Percentiles rank a stretch among this genome's conserved stretches.
Conservation (phyloP, 768 basidiomycete genomes). For the Lentinula detonsa region DNA sequence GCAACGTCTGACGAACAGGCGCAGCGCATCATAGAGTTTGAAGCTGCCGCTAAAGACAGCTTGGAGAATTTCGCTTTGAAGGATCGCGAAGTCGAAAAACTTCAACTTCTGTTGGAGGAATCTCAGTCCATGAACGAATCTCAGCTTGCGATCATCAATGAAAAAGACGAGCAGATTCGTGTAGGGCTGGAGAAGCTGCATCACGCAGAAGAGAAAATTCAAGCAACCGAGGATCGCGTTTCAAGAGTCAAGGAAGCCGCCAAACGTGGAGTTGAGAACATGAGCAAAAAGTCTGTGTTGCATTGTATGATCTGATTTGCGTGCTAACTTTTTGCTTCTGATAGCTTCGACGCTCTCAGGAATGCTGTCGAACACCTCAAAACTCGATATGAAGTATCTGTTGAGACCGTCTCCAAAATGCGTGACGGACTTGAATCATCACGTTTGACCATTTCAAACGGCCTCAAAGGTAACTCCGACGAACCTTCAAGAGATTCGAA, state of each 20-base stretch:
- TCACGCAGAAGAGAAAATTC: slow-evolving; percentile 1
- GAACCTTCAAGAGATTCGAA: not conserved
- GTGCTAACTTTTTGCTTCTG: not conserved
- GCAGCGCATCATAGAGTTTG: slow-evolving; percentile 13
- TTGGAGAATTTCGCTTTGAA: slow-evolving; percentile 3
- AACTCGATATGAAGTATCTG: slow-evolving; percentile 15
- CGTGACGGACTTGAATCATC: slow-evolving; percentile 19
- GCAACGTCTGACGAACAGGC: slow-evolving; percentile 10
- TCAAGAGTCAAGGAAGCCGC: slow-evolving; percentile 9
- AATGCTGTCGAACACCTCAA: slow-evolving; percentile 22
- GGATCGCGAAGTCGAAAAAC: not conserved
- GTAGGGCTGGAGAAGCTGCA: not conserved
- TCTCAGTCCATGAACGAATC: slow-evolving; percentile 1
- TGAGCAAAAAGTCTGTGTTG: slow-evolving; percentile 12
- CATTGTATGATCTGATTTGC: not conserved
- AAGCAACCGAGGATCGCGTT: slow-evolving; percentile 3
- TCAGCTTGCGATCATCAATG: not conserved
- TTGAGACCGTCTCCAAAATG: slow-evolving; percentile 17
- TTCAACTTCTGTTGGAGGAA: slow-evolving; percentile 8
- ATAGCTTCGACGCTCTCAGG: slow-evolving; percentile 24
- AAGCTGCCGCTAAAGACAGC: slow-evolving; percentile 10
- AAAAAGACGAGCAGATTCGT: slow-evolving; percentile 1
- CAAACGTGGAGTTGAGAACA: slow-evolving; percentile 11
- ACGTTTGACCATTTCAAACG: slow-evolving; percentile 13
- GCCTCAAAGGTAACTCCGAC: slow-evolving; percentile 19